These are phyloP conservation scores for Erigeron canadensis DNA, from an alignment of 129 eudicot genomes.

Conservation along the genomic window DNA sequence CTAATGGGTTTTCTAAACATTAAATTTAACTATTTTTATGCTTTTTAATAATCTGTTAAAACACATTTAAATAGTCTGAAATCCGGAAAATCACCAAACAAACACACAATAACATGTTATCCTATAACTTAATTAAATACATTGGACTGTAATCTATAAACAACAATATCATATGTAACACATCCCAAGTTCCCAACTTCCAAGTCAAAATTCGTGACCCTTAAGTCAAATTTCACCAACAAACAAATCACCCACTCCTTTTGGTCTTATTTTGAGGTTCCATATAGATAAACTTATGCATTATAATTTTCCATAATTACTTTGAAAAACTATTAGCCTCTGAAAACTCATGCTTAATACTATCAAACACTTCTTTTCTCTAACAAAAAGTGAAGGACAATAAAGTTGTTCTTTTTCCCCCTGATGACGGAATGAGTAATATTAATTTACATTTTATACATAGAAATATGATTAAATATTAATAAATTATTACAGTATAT, in stretches of 20 bases:
- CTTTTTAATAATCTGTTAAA: no score
- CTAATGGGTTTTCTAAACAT: no score
- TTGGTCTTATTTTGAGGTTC: neutral
- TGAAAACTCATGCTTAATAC: neutral
- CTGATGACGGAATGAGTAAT: constrained; percentile 13
- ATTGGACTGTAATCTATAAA: neutral
- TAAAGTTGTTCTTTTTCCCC: constrained; percentile 8
- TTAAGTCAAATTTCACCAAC: constrained; percentile 3
- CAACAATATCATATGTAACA: neutral
- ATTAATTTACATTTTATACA: neutral
- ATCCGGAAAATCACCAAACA: no score
- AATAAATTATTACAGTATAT: neutral
- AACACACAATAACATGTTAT: no score
- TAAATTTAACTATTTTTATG: no score
- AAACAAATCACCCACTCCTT: neutral
- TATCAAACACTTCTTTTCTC: neutral
- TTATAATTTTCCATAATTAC: no score
- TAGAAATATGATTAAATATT: no score
- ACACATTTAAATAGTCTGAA: no score
- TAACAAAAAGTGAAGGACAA: constrained; percentile 7
- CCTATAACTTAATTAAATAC: no score
- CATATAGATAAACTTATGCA: neutral
- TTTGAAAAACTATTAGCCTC: neutral
- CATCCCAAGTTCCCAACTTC: neutral
- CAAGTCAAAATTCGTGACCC: neutral